These are phyloP conservation scores for Nothophaeocryptopus gaeumannii DNA, from an alignment of 2,329 filamentous ascomycete species.

Conservation along the genomic window DNA sequence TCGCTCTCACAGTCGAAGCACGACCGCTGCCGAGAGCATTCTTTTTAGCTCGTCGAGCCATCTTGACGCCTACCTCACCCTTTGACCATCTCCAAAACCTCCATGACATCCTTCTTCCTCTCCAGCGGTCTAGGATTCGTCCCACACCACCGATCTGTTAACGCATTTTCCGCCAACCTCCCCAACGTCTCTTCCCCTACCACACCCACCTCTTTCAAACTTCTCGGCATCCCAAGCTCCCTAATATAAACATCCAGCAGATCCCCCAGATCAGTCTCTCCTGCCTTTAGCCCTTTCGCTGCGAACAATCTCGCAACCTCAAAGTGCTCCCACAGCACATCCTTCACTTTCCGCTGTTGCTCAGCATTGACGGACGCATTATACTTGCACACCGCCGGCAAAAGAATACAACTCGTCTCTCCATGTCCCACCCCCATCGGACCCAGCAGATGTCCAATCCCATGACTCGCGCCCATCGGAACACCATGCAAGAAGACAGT, in stretches of 20 bases:
- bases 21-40: no score
- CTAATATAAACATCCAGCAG: constrained; percentile 51
- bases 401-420: constrained; percentile 57
- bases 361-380: constrained; percentile 46
- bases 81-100: constrained; percentile 48
- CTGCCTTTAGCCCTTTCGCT: constrained; percentile 23
- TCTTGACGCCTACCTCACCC: no score
- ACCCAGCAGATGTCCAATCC: constrained; percentile 45
- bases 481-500: constrained; percentile 44
- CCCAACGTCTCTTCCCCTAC: constrained; percentile 49
- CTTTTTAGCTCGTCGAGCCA: no score
- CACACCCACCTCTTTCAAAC: constrained; percentile 52
- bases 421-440: constrained; percentile 59
- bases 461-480: constrained; percentile 41
- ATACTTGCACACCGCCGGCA: constrained; percentile 57
- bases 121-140: constrained; percentile 52
- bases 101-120: constrained; percentile 49
- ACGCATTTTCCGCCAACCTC: constrained; percentile 48
- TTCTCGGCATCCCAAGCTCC: constrained; percentile 54
- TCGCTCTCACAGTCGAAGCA: no score
- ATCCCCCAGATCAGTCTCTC: constrained; percentile 49
- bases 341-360: constrained; percentile 42
- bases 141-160: constrained; percentile 51
- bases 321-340: constrained; percentile 41
- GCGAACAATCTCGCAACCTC: constrained; percentile 40